phyloP scores from a whole-genome alignment of 2,329 filamentous ascomycete genomes.

The Fusarium sp. region DNA sequence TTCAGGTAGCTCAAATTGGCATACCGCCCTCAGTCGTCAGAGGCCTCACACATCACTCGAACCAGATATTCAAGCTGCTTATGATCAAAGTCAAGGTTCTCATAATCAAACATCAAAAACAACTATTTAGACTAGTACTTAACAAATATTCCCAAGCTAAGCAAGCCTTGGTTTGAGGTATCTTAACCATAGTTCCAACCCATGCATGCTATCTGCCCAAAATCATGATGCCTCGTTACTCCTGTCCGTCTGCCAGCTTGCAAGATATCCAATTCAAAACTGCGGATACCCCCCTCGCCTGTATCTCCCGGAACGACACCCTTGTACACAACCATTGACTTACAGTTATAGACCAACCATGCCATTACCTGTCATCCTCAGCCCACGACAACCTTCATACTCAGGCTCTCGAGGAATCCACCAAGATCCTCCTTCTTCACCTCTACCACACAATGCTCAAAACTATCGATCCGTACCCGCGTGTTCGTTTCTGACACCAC shows the following conservation, averaged over 20 bases:
- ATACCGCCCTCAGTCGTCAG: no score
- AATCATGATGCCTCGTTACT: slow-evolving; percentile 39
- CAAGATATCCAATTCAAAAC: slow-evolving; percentile 25
- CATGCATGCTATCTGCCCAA: slow-evolving; percentile 35
- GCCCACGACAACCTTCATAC: slow-evolving; percentile 86
- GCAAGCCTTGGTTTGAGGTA: slow-evolving; percentile 34
- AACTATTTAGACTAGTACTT: slow-evolving; percentile 2
- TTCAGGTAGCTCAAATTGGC: neutral
- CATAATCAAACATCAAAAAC: neutral
- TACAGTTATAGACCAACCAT: neutral
- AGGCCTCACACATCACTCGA: neutral
- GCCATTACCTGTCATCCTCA: slow-evolving; percentile 47
- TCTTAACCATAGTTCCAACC: slow-evolving; percentile 36
- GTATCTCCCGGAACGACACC: slow-evolving; percentile 22
- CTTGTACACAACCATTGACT: slow-evolving; percentile 21
- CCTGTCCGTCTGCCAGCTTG: slow-evolving; percentile 21
- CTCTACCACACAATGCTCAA: slow-evolving; percentile 97
- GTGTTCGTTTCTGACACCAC: slow-evolving; percentile 93
- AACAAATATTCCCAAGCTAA: slow-evolving; percentile 5
- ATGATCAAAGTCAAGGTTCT: neutral
- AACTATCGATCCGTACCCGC: slow-evolving; percentile 91
- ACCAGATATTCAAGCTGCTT: neutral
- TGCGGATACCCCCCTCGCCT: slow-evolving; percentile 11
- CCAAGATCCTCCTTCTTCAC: slow-evolving; percentile 96
- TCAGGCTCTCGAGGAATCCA: slow-evolving; percentile 90